These are phyloP conservation scores for Alternaria triticimaculans DNA, from an alignment of 2,329 filamentous ascomycete species.

Conservation along the genomic window DNA sequence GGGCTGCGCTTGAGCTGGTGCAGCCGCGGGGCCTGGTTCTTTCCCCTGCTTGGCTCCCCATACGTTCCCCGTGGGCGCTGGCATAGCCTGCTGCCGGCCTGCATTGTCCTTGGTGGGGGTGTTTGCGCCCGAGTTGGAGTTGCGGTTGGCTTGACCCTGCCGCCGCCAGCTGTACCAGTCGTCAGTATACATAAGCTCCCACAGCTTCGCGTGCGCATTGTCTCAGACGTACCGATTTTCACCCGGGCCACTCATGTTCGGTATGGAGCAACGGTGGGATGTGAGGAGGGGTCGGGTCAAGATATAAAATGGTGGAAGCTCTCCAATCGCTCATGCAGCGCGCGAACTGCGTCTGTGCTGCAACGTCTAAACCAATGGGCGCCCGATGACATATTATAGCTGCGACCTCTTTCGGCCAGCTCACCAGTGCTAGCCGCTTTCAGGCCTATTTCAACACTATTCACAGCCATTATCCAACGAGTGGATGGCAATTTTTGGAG, in stretches of 20 bases:
- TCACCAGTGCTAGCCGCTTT: constrained; percentile 25
- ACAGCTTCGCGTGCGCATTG: neutral
- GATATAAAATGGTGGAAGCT: constrained; percentile 39
- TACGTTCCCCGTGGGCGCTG: constrained; percentile 41
- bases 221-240: constrained; percentile 43
- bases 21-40: constrained; percentile 24
- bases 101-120: constrained; percentile 43
- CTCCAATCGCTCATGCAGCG: constrained; percentile 27
- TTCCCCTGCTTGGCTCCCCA: constrained; percentile 45
- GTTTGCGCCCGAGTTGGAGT: constrained; percentile 40
- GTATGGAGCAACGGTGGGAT: constrained; percentile 32
- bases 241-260: constrained; percentile 48
- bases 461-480: constrained; percentile 16
- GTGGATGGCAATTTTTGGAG: constrained; percentile 20
- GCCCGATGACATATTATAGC: constrained; percentile 14
- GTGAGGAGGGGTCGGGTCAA: constrained; percentile 34
- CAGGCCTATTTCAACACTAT: constrained; percentile 13
- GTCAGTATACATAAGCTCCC: constrained; percentile 17
- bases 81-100: constrained; percentile 40
- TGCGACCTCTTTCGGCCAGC: constrained; percentile 22
- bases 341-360: constrained; percentile 32
- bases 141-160: constrained; percentile 42
- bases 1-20: constrained; percentile 24
- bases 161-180: constrained; percentile 42
- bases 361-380: constrained; percentile 25